Evolutionary conservation across 805 yeast genomes (phyloP), one percentile per base, ranked within the genome.

Genomic region (Wickerhamomyces mucosus): DNA sequence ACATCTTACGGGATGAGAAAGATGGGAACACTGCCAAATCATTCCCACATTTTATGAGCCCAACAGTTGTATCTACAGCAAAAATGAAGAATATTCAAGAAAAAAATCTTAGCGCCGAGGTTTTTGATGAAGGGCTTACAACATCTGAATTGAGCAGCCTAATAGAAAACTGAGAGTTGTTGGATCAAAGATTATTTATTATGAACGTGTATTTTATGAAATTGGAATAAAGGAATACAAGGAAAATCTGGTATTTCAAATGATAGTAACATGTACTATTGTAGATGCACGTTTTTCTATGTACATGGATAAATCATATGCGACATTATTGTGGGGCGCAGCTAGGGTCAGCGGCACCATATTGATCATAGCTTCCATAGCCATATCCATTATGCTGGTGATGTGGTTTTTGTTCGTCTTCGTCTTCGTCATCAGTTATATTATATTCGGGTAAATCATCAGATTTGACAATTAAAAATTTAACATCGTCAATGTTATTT

Each of bases 301-400:
- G 7, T 26, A 6, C 20, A 17, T 20, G 18, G 10, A 18, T 14
- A 27, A 9, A 26, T 14, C 12, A n/a, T n/a, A n/a, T n/a, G n/a
- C n/a, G n/a, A n/a, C n/a, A n/a, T 49, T 47, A 62, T 40, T 63
- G 68, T 30, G 59, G 66, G 6, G 63, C 35, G 42, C 72, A 67
- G 28, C 62, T 62, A 4, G 65, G 61, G 15, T 24, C 29, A 18
- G 51, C 45, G 7, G 32, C 31, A 11, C 29, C 35, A 17, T 30
- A 33, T 21, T 36, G 29, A n/a, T 33, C 33, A 11, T 34, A 37
- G 7, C 32, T 34, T 14, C 34, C 26, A 18, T 22, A 29, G 8
- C 26, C 31, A 24, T 33, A 23, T 7, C 20, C 28, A 15, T 31
- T 31, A 5, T 7, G 7, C 7, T 21, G n/a, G 6, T 23, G 7